Percentiles rank a stretch among this genome's conserved stretches.
phyloP scores from a whole-genome alignment of 192 early-diverging fungal species.

The Backusella psychrophila region DNA sequence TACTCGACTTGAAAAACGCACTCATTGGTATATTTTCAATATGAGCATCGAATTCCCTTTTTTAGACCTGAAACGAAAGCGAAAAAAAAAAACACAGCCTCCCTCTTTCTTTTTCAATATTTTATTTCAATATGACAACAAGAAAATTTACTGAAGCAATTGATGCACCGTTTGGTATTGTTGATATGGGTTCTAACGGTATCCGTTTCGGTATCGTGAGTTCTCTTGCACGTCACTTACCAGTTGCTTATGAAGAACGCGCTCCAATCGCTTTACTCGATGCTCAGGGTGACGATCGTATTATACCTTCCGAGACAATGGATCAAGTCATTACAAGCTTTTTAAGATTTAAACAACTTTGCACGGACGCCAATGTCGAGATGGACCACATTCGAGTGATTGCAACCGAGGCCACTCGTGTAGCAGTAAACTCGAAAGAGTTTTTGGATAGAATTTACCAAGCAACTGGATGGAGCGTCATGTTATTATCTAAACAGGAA shows the following conservation, averaged over 20 bases:
- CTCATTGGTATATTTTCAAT: too few relatives aligned
- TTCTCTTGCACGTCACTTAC: conserved; percentile 42
- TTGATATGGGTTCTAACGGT: conserved; percentile 63
- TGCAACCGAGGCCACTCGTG: conserved; percentile 54
- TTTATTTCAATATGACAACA: not conserved
- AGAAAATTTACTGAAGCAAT: not conserved
- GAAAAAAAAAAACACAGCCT: not conserved
- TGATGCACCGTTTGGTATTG: conserved; percentile 37
- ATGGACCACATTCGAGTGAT: conserved; percentile 39
- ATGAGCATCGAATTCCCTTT: not conserved
- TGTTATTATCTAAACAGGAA: conserved; percentile 41
- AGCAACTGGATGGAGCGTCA: conserved; percentile 40
- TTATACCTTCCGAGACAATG: conserved; percentile 46
- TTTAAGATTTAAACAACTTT: conserved; percentile 47
- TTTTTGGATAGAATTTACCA: conserved; percentile 42
- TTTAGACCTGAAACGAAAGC: not conserved
- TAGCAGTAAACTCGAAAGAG: conserved; percentile 45
- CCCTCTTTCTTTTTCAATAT: not conserved
- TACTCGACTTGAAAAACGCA: not conserved
- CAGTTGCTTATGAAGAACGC: conserved; percentile 54
- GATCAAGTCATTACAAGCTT: conserved; percentile 46
- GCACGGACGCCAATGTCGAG: conserved; percentile 37
- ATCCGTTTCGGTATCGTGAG: conserved; percentile 56
- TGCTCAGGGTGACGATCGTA: conserved; percentile 34
- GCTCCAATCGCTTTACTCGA: conserved; percentile 52